Percentiles rank a stretch among this genome's conserved stretches.
These are phyloP conservation scores for Sphagnum fallax DNA, from an alignment of 228 moss, liverwort and hornwort species.

Conservation along the genomic window DNA sequence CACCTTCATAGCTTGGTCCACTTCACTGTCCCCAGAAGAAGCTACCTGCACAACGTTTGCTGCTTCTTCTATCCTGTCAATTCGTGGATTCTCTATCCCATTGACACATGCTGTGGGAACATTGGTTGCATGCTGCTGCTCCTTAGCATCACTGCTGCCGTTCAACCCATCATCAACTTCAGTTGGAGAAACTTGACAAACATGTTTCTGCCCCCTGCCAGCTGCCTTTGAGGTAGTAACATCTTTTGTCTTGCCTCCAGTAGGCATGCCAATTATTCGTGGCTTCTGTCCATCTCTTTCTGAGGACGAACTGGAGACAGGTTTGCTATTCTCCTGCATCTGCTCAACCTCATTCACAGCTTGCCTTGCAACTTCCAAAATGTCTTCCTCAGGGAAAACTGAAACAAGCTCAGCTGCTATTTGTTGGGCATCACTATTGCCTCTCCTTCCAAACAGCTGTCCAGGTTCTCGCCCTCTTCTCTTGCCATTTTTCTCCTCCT, in stretches of 20 bases:
- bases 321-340: slow-evolving; percentile 69
- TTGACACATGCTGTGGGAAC: too few relatives aligned
- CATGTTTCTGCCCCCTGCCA: too few relatives aligned
- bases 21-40: slow-evolving; percentile 32
- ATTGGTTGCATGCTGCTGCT: slow-evolving; percentile 31
- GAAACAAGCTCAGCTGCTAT: slow-evolving; percentile 32
- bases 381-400: slow-evolving; percentile 78
- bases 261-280: slow-evolving; percentile 5
- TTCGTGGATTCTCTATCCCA: slow-evolving; percentile 25
- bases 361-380: slow-evolving; percentile 78
- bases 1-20: slow-evolving; percentile 29
- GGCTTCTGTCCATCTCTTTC: slow-evolving; percentile 47
- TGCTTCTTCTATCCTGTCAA: slow-evolving; percentile 39
- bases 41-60: slow-evolving; percentile 23
- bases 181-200: too few relatives aligned
- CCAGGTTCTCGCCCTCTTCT: slow-evolving; percentile 44
- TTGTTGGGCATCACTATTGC: slow-evolving; percentile 48
- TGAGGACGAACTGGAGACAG: slow-evolving; percentile 42
- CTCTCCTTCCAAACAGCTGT: slow-evolving; percentile 59
- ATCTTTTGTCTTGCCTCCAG: too few relatives aligned
- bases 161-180: too few relatives aligned
- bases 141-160: slow-evolving; percentile 22
- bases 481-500: slow-evolving; percentile 53
- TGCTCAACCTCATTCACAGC: slow-evolving; percentile 83
- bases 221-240: too few relatives aligned